Evolutionary conservation across 2,329 filamentous ascomycete genomes (phyloP).

Genomic region (Sporothrix dimorphospora): DNA sequence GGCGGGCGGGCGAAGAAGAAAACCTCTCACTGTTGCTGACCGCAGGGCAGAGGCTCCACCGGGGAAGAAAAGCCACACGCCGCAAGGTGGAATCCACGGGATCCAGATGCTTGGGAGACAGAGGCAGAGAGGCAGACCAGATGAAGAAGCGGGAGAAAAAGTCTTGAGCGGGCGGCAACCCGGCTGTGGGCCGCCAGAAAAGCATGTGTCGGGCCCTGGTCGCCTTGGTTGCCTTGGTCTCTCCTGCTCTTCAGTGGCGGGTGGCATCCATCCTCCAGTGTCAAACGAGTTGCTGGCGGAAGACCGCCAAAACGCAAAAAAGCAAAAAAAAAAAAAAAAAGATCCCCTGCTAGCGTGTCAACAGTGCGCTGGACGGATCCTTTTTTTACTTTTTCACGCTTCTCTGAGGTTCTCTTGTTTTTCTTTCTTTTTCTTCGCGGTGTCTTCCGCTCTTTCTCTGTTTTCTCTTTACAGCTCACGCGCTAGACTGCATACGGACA

Average conservation of each 20-base stretch:
- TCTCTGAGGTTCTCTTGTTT: not conserved
- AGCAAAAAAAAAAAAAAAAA: not conserved
- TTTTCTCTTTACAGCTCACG: not conserved
- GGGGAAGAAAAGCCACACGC: conserved; percentile 7
- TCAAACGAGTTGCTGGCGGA: not conserved
- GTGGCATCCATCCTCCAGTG: not conserved
- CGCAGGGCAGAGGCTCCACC: conserved; percentile 3
- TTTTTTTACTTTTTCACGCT: not conserved
- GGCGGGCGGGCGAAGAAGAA: conserved; percentile 2
- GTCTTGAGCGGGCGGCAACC: not conserved
- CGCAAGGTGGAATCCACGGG: conserved; percentile 4
- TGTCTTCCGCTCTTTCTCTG: not conserved
- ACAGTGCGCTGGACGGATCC: not conserved
- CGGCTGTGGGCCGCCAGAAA: conserved; percentile 2
- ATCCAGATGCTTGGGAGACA: not conserved
- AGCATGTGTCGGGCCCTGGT: conserved; percentile 3
- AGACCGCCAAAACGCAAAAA: not conserved
- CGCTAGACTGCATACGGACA: not conserved
- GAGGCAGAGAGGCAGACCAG: not conserved
- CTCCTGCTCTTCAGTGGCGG: conserved; percentile 4
- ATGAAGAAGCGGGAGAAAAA: not conserved
- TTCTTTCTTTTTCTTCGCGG: not conserved
- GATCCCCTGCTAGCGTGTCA: conserved; percentile 11
- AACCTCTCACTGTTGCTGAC: conserved; percentile 18
- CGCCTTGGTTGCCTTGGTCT: too few species aligned